Percentiles rank a stretch among this genome's conserved stretches.
Evolutionary conservation across 2,329 filamentous ascomycete species (phyloP).

Genomic region (Verticillium klebahnii): DNA sequence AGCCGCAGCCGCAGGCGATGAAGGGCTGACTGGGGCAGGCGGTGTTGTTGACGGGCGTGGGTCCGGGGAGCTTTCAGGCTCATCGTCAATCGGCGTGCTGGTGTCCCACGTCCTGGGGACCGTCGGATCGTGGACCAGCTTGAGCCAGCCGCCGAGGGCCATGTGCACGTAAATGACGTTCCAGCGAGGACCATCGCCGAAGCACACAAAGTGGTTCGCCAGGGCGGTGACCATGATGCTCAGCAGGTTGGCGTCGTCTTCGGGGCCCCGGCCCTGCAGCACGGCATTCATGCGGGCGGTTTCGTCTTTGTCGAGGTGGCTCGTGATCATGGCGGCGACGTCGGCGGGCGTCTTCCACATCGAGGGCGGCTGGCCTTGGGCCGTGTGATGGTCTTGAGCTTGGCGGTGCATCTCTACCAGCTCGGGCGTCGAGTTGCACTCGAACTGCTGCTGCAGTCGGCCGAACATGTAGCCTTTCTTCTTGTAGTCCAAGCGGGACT

Average conservation of each 20-base stretch:
- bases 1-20: background rate
- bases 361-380: background rate
- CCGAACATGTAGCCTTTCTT: constrained; percentile 9
- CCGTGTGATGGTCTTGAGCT: background rate
- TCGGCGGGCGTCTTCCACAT: constrained; percentile 8
- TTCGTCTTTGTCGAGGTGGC: background rate
- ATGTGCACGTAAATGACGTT: constrained; percentile 3
- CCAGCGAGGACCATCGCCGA: constrained; percentile 11
- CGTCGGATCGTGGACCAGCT: background rate
- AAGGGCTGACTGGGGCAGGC: background rate
- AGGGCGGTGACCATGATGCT: background rate
- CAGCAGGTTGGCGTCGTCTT: constrained; percentile 1
- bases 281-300: constrained; percentile 3
- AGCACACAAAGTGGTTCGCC: constrained; percentile 6
- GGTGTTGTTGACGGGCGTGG: too few relatives aligned
- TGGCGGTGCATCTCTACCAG: background rate
- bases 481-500: constrained; percentile 7
- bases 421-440: background rate
- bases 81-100: background rate
- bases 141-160: constrained; percentile 7
- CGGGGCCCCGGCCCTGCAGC: background rate
- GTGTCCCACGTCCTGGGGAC: background rate
- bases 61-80: background rate
- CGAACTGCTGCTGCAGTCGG: constrained; percentile 8
- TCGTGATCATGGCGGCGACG: background rate